Evolutionary conservation across 805 yeast species (phyloP).

Genomic region (Priceomyces melissophilus): DNA sequence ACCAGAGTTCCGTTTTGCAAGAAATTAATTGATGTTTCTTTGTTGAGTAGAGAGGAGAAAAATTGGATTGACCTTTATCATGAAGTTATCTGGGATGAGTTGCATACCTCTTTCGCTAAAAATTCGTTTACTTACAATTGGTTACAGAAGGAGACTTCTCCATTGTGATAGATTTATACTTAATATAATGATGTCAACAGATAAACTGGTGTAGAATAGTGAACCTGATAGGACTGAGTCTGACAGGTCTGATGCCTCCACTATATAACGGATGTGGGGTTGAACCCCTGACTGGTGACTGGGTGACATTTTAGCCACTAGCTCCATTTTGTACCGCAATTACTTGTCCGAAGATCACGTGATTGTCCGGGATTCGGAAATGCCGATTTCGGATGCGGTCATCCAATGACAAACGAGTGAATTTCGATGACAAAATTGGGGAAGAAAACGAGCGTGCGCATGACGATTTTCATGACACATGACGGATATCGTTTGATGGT

Average conservation of each 20-base stretch:
- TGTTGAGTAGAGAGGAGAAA: slow-evolving; percentile 61
- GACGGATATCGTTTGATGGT: neutral
- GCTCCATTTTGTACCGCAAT: neutral
- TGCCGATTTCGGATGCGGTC: slow-evolving; percentile 5
- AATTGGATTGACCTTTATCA: slow-evolving; percentile 71
- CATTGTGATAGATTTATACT: too few species aligned
- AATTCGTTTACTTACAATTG: slow-evolving; percentile 41
- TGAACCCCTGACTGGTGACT: too few species aligned
- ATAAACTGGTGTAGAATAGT: neutral
- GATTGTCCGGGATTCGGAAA: neutral
- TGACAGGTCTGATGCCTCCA: neutral
- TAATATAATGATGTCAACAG: too few species aligned
- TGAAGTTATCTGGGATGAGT: slow-evolving; percentile 47
- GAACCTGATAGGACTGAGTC: too few species aligned
- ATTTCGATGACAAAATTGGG: slow-evolving; percentile 4
- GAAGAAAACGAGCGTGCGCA: neutral
- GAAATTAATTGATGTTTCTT: slow-evolving; percentile 58
- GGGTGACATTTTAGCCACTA: neutral
- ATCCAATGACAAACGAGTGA: neutral
- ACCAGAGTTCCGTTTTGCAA: slow-evolving; percentile 84
- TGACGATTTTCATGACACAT: slow-evolving; percentile 1
- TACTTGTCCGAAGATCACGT: too few species aligned
- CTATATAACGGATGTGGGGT: neutral
- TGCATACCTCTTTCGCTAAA: slow-evolving; percentile 38
- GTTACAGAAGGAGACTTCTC: slow-evolving; percentile 48